Evolutionary conservation across 2,329 filamentous ascomycete species (phyloP), one percentile per base, ranked within the genome.

Genomic region (Biscogniauxia marginata): DNA sequence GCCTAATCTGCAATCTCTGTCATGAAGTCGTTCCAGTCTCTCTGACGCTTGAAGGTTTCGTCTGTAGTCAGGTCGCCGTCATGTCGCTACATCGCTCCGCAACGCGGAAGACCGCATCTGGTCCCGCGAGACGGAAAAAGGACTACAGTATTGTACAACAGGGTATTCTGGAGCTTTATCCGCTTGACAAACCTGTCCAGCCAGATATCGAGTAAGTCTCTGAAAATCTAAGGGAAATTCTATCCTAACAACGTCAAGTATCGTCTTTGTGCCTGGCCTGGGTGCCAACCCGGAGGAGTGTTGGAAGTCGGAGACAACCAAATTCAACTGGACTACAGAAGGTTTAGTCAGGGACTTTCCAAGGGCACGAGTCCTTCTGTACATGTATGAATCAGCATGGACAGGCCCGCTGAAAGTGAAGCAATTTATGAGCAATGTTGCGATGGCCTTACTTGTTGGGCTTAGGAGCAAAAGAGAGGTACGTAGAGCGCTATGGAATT

Each of bases 311-410:
- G 65, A 65, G 21, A 69, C 59, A 9, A 71, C 70, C 0, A 66
- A 67, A 11, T 77, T 77, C 50, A 77, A 76, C 60, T 77, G 75
- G 75, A 70, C 70, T 0, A 74, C 65, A 9, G 71, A 75, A 43
- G 74, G 72, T 0, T 58, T 77, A 2, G 63, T 66, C 7, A 68
- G 70, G 50, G 74, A 77, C 52, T 77, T 77, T 49, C 75, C 73
- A 0, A 71, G 67, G 24, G 73, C 74, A 2, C 66, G 75, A 2
- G 63, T 77, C 9, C 65, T 77, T 16, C 59, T 77, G 1, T 77
- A 75, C 49, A 74, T 72, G 60, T 76, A 75, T 43, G 71, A 76
- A 49, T 77, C 75, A 6, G 71, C 71, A 39, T 77, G 75, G 75
- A 66, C 59, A 1, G 75, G 74, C 0, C 54, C 67, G 3, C 64